Evolutionary conservation across 2,329 filamentous ascomycete species (phyloP).

Genomic region (Xylariaceae sp.): DNA sequence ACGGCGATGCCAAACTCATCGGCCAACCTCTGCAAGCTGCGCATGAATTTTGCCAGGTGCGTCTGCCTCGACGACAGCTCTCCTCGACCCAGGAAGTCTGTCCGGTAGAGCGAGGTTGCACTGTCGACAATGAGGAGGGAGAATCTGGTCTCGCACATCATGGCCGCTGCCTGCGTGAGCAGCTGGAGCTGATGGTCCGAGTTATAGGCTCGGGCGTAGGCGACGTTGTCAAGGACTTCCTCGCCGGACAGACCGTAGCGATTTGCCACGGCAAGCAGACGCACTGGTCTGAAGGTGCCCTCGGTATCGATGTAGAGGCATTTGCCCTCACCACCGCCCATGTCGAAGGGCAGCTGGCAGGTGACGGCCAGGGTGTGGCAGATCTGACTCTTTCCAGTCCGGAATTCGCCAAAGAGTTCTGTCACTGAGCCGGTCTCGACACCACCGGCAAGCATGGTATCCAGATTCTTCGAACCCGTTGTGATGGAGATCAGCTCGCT

Average conservation of each 20-base stretch:
- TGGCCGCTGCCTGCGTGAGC: constrained; percentile 87
- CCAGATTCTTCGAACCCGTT: constrained; percentile 93
- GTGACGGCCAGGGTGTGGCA: constrained; percentile 98
- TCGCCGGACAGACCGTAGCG: constrained; percentile 91
- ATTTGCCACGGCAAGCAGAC: constrained; percentile 84
- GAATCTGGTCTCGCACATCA: constrained; percentile 99
- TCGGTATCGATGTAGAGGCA: constrained; percentile 98
- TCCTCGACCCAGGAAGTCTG: constrained; percentile 92
- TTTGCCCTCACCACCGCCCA: constrained; percentile 97
- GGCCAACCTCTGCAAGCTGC: constrained; percentile 69
- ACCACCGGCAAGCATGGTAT: constrained; percentile 88
- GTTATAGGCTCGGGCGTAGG: constrained; percentile 96
- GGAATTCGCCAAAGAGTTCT: constrained; percentile 95
- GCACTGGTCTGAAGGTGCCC: constrained; percentile 90
- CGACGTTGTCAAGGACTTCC: constrained; percentile 96
- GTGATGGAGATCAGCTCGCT: constrained; percentile 98
- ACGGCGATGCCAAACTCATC: constrained; percentile 93
- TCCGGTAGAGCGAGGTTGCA: constrained; percentile 89
- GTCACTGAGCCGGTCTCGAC: constrained; percentile 97
- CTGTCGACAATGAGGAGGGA: constrained; percentile 94
- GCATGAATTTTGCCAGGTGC: constrained; percentile 83
- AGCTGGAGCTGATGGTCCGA: constrained; percentile 95
- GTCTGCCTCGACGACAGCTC: constrained; percentile 92
- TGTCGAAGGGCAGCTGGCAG: constrained; percentile 95
- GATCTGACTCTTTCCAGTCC: constrained; percentile 97